These are phyloP conservation scores for Cryptococcus sp. DNA, from an alignment of 1,284 basidiomycete genomes.

Conservation along the genomic window DNA sequence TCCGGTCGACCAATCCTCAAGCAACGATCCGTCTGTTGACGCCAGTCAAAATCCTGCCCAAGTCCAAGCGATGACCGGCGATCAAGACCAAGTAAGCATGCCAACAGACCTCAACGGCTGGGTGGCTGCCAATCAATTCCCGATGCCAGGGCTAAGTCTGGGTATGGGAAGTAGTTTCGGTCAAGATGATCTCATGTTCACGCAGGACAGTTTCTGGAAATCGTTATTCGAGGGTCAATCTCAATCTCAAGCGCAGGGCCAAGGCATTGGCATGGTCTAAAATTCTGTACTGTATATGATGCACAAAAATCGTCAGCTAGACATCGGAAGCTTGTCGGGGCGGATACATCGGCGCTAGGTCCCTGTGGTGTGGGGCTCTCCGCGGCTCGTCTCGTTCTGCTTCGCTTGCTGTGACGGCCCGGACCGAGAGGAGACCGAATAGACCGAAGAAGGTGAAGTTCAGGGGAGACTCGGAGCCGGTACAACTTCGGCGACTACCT, in stretches of 20 bases:
- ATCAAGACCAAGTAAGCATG: not conserved
- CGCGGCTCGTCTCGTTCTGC: too few relatives aligned
- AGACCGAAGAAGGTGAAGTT: too few relatives aligned
- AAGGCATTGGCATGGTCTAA: not conserved
- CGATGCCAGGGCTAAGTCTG: not conserved
- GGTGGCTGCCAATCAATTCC: not conserved
- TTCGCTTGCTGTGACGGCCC: too few relatives aligned
- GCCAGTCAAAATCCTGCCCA: not conserved
- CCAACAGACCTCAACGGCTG: not conserved
- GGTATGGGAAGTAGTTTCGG: not conserved
- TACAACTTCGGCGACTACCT: too few relatives aligned
- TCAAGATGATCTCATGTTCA: slow-evolving; percentile 2
- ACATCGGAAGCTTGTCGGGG: too few relatives aligned
- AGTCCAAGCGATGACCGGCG: not conserved
- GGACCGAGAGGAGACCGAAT: too few relatives aligned
- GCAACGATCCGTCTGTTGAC: not conserved
- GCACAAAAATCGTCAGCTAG: too few relatives aligned
- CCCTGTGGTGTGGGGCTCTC: too few relatives aligned
- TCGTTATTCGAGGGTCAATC: not conserved
- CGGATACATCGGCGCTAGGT: too few relatives aligned
- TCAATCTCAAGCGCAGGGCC: not conserved
- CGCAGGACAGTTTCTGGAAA: slow-evolving; percentile 1
- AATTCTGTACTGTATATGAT: too few relatives aligned
- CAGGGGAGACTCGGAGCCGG: too few relatives aligned
- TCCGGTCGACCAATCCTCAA: not conserved